A percentile compares a stretch with the other conserved stretches of the same genome.
phyloP scores from a whole-genome alignment of 805 yeast genomes.

The Spathaspora girioi region DNA sequence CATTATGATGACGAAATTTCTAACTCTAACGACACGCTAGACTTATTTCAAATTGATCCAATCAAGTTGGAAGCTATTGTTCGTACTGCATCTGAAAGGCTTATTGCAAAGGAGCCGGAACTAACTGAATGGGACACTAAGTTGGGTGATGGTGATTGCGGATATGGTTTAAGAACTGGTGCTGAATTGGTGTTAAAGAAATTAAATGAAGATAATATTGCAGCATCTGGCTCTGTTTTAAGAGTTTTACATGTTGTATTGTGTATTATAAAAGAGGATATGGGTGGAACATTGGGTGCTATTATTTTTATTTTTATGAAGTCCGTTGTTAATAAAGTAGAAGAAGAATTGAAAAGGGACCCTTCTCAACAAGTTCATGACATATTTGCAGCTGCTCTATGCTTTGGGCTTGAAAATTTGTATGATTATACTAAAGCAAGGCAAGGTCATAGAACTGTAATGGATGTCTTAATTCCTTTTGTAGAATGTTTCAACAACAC shows the following conservation, averaged over 20 bases:
- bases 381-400: slow-evolving; percentile 19
- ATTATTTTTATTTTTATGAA: slow-evolving; percentile 30
- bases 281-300: slow-evolving; percentile 41
- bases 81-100: slow-evolving; percentile 21
- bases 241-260: slow-evolving; percentile 19
- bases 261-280: slow-evolving; percentile 26
- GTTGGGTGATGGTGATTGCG: slow-evolving; percentile 45
- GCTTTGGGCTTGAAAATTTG: slow-evolving; percentile 23
- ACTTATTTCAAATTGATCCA: slow-evolving; percentile 13
- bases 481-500: slow-evolving; percentile 16
- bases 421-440: slow-evolving; percentile 33
- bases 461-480: slow-evolving; percentile 39
- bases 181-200: slow-evolving; percentile 23
- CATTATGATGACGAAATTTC: slow-evolving; percentile 17
- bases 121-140: slow-evolving; percentile 39
- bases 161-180: slow-evolving; percentile 33
- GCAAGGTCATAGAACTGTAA: slow-evolving; percentile 36
- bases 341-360: slow-evolving; percentile 9
- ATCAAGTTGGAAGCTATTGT: slow-evolving; percentile 13
- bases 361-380: slow-evolving; percentile 6
- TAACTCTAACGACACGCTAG: slow-evolving; percentile 7
- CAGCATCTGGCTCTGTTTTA: slow-evolving; percentile 21
- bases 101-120: slow-evolving; percentile 29
- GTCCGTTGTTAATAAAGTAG: slow-evolving; percentile 17
- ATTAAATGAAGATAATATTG: slow-evolving; percentile 17